Conservation (phyloP, 805 yeast species). For the Saccharomycopsis sp. region DNA sequence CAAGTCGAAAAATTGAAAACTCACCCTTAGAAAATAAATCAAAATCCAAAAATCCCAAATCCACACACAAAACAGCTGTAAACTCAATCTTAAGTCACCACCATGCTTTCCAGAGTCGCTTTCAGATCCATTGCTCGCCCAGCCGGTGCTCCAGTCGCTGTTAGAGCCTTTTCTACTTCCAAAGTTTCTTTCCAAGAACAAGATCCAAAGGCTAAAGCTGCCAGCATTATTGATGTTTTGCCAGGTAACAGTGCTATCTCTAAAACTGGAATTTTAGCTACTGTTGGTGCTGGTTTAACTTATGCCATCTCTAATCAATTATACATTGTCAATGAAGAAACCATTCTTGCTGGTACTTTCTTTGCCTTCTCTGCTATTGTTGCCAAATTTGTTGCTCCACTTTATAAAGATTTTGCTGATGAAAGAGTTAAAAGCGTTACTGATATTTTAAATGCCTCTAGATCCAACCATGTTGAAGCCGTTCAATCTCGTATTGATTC, state of each 20-base stretch:
- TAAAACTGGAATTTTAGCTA: slow-evolving; percentile 92
- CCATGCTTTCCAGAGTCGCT: slow-evolving; percentile 7
- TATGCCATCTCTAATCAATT: slow-evolving; percentile 92
- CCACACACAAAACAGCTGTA: neutral
- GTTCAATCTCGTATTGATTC: slow-evolving; percentile 86
- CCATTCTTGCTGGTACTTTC: slow-evolving; percentile 75
- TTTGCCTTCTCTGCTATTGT: slow-evolving; percentile 62
- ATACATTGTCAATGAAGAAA: slow-evolving; percentile 89
- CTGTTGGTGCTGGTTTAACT: slow-evolving; percentile 87
- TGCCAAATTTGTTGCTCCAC: slow-evolving; percentile 87
- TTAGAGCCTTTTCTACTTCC: slow-evolving; percentile 14
- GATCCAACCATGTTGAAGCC: slow-evolving; percentile 83
- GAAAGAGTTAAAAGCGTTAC: slow-evolving; percentile 74
- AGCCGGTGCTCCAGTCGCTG: slow-evolving; percentile 12
- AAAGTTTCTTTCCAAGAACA: slow-evolving; percentile 6
- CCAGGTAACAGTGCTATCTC: slow-evolving; percentile 86
- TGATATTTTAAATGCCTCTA: slow-evolving; percentile 75
- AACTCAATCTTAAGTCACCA: neutral
- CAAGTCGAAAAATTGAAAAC: neutral
- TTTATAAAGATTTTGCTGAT: slow-evolving; percentile 90
- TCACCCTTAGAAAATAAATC: neutral
- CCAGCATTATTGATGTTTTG: slow-evolving; percentile 78
- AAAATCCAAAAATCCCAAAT: neutral
- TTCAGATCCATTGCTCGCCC: slow-evolving; percentile 7
- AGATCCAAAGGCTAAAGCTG: slow-evolving; percentile 88